Evolutionary conservation across 805 yeast genomes (phyloP), one percentile per base, ranked within the genome.

Genomic region (Wickerhamiella shivajii): DNA sequence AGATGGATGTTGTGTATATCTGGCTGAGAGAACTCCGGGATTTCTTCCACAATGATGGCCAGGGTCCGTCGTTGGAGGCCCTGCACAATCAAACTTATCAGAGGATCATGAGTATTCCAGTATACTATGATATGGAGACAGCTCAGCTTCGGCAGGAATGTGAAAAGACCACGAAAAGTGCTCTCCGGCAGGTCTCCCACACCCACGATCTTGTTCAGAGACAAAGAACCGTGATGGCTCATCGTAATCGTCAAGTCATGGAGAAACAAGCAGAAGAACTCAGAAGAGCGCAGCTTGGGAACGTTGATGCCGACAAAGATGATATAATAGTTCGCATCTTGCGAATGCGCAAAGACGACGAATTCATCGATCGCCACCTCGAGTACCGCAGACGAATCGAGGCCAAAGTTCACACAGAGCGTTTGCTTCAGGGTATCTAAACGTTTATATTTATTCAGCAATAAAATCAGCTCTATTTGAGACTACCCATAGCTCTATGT

Each of bases 21-120:
- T 81, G 93, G 93, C 51, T 83, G 15, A 59, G 67, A 30, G 52
- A 77, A n/a, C 67, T 81, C 34, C 51, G 67, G 30, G 85, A 74
- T 38, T 81, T 80, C 49, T 81, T 83, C 56, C 71, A 81, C 51
- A 74, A 78, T 46, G 74, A 68, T 28, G 93, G 93, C 0, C 75
- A 74, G 21, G 93, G 93, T 0, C 90, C 90, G 0, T 67, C 81
- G 1, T 44, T 79, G 19, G 71, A 67, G 39, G 68, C 67, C 6
- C 56, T 81, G 45, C 74, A 73, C 40, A 68, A 69, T 37, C 67
- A 64, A 19, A 65, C 67, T 22, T 81, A 77, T 49, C 80, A 77
- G 50, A 66, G 71, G 25, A 52, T 80, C 16, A 53, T 76, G 39
- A 52, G 75, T 18, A 60, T 79, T 6, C 79, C 83, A 2, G 71